Conservation (phyloP, 768 basidiomycete genomes). For the Paxillus involutus region DNA sequence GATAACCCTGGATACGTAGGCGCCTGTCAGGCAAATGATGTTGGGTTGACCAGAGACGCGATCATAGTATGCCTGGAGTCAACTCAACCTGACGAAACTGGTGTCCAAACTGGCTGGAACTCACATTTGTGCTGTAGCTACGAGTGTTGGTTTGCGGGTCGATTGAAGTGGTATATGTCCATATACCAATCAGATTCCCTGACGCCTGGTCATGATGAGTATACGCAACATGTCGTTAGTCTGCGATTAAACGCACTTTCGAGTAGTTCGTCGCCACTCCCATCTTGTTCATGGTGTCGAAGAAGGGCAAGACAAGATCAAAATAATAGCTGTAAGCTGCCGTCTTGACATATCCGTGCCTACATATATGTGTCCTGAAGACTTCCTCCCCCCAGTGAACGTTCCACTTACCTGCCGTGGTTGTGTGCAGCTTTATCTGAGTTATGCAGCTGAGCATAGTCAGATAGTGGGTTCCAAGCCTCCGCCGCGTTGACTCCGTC, state of each 20-base stretch:
- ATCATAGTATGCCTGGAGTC: conserved; percentile 16
- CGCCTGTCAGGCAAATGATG: conserved; percentile 22
- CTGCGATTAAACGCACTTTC: conserved; percentile 4
- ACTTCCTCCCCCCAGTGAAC: background rate
- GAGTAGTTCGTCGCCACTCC: conserved; percentile 12
- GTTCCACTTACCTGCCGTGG: conserved; percentile 11
- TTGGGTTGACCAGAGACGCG: conserved; percentile 19
- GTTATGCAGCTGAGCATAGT: conserved; percentile 10
- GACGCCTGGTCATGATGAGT: conserved; percentile 7
- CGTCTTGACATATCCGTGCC: conserved; percentile 14
- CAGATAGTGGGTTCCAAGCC: conserved; percentile 14
- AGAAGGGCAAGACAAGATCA: conserved; percentile 13
- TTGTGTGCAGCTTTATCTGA: conserved; percentile 7
- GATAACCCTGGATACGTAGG: conserved; percentile 23
- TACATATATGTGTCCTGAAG: background rate
- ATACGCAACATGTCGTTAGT: background rate
- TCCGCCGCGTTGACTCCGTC: conserved; percentile 12
- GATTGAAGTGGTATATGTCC: conserved; percentile 16
- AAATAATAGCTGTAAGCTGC: conserved; percentile 17
- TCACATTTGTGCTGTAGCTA: conserved; percentile 14
- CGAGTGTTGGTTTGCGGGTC: conserved; percentile 16
- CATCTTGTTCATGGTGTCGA: conserved; percentile 15
- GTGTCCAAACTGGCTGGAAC: background rate
- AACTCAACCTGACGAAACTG: background rate
- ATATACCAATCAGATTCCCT: conserved; percentile 13